Evolutionary conservation across 768 basidiomycete genomes (phyloP).

Genomic region (Plicaturopsis crispa): DNA sequence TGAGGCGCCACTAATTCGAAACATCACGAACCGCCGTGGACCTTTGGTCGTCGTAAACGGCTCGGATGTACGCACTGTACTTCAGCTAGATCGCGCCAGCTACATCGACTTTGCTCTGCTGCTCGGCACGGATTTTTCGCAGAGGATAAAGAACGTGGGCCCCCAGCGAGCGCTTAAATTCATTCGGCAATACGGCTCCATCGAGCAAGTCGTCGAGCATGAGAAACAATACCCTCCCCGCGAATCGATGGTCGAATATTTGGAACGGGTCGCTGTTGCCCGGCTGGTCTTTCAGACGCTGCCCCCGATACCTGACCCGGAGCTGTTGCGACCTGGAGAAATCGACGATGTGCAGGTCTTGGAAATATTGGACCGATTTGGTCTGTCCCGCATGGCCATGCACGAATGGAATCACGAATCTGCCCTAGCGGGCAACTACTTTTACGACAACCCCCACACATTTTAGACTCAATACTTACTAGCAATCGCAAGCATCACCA

Average conservation of each 20-base stretch:
- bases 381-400: conserved; percentile 33
- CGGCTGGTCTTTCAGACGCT: conserved; percentile 57
- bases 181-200: conserved; percentile 62
- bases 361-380: conserved; percentile 41
- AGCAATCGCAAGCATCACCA: too few relatives aligned
- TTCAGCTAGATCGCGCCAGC: conserved; percentile 46
- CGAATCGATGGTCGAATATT: conserved; percentile 40
- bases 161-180: conserved; percentile 71
- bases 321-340: conserved; percentile 23
- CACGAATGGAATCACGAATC: conserved; percentile 35
- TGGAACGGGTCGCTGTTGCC: conserved; percentile 56
- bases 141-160: conserved; percentile 77
- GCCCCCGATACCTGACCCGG: conserved; percentile 49
- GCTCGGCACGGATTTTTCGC: conserved; percentile 86
- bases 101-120: conserved; percentile 85
- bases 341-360: conserved; percentile 35
- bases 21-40: conserved; percentile 51
- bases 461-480: too few relatives aligned
- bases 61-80: conserved; percentile 44
- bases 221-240: conserved; percentile 45
- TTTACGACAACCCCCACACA: conserved; percentile 49
- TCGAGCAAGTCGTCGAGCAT: conserved; percentile 57
- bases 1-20: conserved; percentile 75
- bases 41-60: conserved; percentile 65
- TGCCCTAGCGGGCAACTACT: conserved; percentile 57